Evolutionary conservation across 2,329 filamentous ascomycete genomes (phyloP).

Genomic region (Cryphonectria nitschkei): DNA sequence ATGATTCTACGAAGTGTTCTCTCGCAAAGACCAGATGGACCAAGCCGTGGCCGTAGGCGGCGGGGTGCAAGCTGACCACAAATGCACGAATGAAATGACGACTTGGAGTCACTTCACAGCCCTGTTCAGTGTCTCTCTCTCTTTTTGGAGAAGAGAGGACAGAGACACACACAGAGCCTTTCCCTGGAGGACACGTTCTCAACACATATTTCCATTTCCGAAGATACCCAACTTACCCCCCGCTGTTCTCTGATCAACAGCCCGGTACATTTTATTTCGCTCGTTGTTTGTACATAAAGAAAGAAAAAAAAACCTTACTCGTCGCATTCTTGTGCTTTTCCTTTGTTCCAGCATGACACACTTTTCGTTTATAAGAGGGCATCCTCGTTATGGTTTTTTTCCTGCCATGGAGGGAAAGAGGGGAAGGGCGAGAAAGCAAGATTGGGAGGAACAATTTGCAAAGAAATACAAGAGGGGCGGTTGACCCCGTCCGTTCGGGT

Average conservation of each 20-base stretch:
- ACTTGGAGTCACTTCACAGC: background rate
- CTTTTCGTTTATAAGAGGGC: background rate
- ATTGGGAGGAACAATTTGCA: slow-evolving; percentile 6
- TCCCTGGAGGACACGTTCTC: slow-evolving; percentile 7
- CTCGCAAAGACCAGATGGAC: slow-evolving; percentile 82
- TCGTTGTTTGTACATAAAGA: slow-evolving; percentile 21
- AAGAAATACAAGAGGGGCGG: background rate
- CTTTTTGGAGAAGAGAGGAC: background rate
- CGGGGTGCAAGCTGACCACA: slow-evolving; percentile 48
- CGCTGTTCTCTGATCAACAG: slow-evolving; percentile 3
- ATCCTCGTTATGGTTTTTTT: background rate
- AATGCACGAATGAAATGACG: background rate
- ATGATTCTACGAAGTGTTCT: slow-evolving; percentile 79
- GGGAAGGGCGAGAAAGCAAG: background rate
- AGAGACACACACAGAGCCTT: background rate
- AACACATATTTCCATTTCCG: slow-evolving; percentile 25
- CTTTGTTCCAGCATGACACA: slow-evolving; percentile 5
- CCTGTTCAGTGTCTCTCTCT: background rate
- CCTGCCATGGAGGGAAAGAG: background rate
- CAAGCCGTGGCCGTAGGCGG: slow-evolving; percentile 77
- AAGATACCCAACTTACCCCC: slow-evolving; percentile 24
- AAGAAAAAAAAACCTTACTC: slow-evolving; percentile 8
- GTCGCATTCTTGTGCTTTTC: background rate
- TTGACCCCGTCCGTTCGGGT: background rate
- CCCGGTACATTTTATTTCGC: slow-evolving; percentile 18